A percentile compares a stretch with the other conserved stretches of the same genome.
These are phyloP conservation scores for Omphalotus guepiniiformis DNA, from an alignment of 768 basidiomycete genomes.

Conservation along the genomic window DNA sequence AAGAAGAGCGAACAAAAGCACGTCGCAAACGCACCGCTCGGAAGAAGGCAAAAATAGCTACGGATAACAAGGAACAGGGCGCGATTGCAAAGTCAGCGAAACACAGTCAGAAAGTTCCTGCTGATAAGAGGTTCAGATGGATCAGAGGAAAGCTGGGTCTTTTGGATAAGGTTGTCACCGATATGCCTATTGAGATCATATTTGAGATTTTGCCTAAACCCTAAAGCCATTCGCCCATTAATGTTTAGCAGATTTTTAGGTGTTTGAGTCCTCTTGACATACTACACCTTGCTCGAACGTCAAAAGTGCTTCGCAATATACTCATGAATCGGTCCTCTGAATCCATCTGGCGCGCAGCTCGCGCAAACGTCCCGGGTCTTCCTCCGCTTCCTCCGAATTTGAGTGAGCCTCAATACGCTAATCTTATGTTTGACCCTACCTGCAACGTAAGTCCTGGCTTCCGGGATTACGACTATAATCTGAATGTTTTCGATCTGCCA, in stretches of 20 bases:
- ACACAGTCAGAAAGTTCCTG: no score
- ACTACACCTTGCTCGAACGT: constrained; percentile 44
- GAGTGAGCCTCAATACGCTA: constrained; percentile 47
- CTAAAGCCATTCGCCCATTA: no score
- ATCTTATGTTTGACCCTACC: constrained; percentile 46
- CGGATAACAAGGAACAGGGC: no score
- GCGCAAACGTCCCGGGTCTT: constrained; percentile 35
- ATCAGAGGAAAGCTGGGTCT: constrained; percentile 4
- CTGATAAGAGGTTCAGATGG: no score
- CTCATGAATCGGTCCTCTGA: constrained; percentile 42
- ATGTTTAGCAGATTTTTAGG: constrained; percentile 42
- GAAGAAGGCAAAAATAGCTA: no score
- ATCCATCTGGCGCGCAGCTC: constrained; percentile 45
- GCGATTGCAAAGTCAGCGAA: no score
- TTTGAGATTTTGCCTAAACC: not conserved
- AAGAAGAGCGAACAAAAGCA: no score
- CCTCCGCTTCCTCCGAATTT: constrained; percentile 46
- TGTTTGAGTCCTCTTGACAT: constrained; percentile 46
- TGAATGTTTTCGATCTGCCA: no score
- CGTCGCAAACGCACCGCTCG: no score
- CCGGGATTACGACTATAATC: not conserved
- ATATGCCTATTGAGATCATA: constrained; percentile 1
- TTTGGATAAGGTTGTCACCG: not conserved
- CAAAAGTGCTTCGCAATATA: constrained; percentile 41
- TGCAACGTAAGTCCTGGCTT: constrained; percentile 41